Conservation (phyloP, 192 early-diverging fungal genomes). For the Chytriomyces sp. region DNA sequence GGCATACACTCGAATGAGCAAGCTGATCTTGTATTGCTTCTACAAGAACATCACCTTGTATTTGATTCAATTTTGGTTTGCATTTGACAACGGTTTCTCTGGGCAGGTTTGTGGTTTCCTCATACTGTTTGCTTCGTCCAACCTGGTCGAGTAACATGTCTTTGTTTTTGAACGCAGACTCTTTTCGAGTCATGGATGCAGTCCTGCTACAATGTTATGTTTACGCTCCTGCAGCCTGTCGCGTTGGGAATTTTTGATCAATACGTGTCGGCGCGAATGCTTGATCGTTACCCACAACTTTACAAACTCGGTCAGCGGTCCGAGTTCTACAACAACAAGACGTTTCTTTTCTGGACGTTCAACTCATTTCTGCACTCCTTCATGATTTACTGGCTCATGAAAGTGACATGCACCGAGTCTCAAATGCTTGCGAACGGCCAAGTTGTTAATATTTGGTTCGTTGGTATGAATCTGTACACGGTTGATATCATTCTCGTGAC, state of each 20-base stretch:
- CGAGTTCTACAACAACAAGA: slow-evolving; percentile 78
- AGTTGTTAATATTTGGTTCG: slow-evolving; percentile 80
- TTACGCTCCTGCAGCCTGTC: slow-evolving; percentile 89
- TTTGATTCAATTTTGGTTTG: slow-evolving; percentile 96
- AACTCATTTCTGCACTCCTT: slow-evolving; percentile 94
- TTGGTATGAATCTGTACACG: slow-evolving; percentile 82
- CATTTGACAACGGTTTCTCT: slow-evolving; percentile 94
- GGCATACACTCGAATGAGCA: slow-evolving; percentile 93
- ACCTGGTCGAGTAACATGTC: neutral
- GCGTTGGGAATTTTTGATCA: slow-evolving; percentile 98
- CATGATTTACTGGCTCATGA: slow-evolving; percentile 43
- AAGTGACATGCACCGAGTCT: slow-evolving; percentile 61
- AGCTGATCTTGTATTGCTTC: slow-evolving; percentile 95
- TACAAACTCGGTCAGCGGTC: slow-evolving; percentile 68
- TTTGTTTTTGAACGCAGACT: slow-evolving; percentile 60
- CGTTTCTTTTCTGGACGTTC: slow-evolving; percentile 89
- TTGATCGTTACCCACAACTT: slow-evolving; percentile 97
- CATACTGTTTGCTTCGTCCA: neutral
- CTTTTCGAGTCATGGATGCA: slow-evolving; percentile 96
- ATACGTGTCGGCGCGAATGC: slow-evolving; percentile 86
- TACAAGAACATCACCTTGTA: slow-evolving; percentile 99
- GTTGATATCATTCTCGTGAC: slow-evolving; percentile 81
- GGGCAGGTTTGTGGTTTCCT: slow-evolving; percentile 60
- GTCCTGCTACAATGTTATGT: slow-evolving; percentile 92
- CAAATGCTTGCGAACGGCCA: slow-evolving; percentile 68